Base-by-base conservation (phyloP, 805 yeast genomes). In the Saccharomyces mikatae region DNA sequence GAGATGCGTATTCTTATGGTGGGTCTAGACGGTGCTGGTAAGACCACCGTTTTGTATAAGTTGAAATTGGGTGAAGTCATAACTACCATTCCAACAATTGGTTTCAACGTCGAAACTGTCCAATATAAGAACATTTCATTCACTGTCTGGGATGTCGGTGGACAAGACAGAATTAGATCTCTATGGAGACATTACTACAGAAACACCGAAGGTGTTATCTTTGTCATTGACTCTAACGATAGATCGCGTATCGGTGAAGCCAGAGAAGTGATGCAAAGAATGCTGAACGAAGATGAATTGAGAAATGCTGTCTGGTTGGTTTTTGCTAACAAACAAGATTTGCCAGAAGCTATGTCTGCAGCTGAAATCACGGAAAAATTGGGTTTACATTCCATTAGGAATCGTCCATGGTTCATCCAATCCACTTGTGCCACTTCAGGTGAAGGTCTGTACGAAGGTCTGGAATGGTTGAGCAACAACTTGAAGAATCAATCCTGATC, bases 121-220 rank as follows among this genome's bases (percentile, higher is more conserved):
- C 96, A 90, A 80, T 89, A 90, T 81, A 90, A 90, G 80, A 90
- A 90, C 84, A 89, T 90, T 75, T 86, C 96, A 47, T 90, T 90
- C 79, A 89, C 96, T 57, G 97, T 90, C 61, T 90, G 97, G 98
- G 98, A 92, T 83, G 97, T 91, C 66, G 98, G 98, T 87, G 98
- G 98, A 83, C 98, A 92, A 80, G 97, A 90, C 76, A 91, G 91
- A 79, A 92, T 92, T 71, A 88, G 98, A 79, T 97, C 98, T 57
- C 80, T 92, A 75, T 92, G 98, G 98, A 87, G 97, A 83, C 96
- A 92, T 77, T 92, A 92, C 76, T 92, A 84, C 88, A 96, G 92
- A 78, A 92, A 92, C 82, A 90, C 97, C 58, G 97, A 92, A 77
- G 97, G 97, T 80, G 89, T 92, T 72, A 91, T 92, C 74, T 92